A percentile compares a stretch with the other conserved stretches of the same genome.
phyloP scores from a whole-genome alignment of 805 yeast species.

The Metschnikowia orientalis region DNA sequence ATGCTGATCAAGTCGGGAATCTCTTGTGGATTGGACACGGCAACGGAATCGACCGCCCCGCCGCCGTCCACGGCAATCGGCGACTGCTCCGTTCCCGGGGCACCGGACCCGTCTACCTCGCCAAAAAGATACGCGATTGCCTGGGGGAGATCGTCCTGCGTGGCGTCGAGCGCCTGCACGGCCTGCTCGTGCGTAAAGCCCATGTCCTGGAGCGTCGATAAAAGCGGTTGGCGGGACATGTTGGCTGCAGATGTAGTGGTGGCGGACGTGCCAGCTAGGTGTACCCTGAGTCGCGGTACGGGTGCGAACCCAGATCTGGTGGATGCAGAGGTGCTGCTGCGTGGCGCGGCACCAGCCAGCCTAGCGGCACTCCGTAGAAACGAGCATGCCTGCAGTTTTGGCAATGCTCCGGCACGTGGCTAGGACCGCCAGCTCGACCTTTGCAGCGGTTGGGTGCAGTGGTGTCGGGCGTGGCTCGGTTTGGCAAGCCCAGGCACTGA shows the following conservation, averaged over 20 bases:
- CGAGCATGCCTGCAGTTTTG: not conserved
- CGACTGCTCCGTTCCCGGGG: slow-evolving; percentile 11
- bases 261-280: not conserved
- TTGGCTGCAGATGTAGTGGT: slow-evolving; percentile 1
- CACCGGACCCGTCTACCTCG: slow-evolving; percentile 12
- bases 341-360: not conserved
- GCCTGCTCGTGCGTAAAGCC: slow-evolving; percentile 18
- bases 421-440: too few species aligned
- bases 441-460: too few species aligned
- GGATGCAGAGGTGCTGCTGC: not conserved
- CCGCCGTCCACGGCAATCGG: slow-evolving; percentile 8
- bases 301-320: slow-evolving; percentile 1
- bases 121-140: slow-evolving; percentile 20
- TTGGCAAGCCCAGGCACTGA: too few species aligned
- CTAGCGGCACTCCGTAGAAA: not conserved
- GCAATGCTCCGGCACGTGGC: too few species aligned
- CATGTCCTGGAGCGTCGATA: slow-evolving; percentile 19
- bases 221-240: slow-evolving; percentile 11
- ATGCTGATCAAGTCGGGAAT: slow-evolving; percentile 25
- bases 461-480: too few species aligned
- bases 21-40: slow-evolving; percentile 27
- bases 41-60: slow-evolving; percentile 20
- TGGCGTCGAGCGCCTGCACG: slow-evolving; percentile 13
- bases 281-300: slow-evolving; percentile 2
- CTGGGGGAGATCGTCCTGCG: slow-evolving; percentile 15